phyloP scores from a whole-genome alignment of 129 eudicot species.

The Ambrosia trifida region DNA sequence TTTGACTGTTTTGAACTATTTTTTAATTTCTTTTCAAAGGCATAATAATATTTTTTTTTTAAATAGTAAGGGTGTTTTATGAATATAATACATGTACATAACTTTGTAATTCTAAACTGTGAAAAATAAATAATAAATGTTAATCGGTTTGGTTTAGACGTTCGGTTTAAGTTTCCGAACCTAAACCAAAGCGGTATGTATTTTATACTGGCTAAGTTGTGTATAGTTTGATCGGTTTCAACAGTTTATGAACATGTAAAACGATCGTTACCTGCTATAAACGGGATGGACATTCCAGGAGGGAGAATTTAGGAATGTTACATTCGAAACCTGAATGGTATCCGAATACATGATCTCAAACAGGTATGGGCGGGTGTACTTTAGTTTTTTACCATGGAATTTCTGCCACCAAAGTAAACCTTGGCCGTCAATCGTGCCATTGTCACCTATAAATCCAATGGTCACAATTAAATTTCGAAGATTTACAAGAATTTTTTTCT shows the following conservation, averaged over 20 bases:
- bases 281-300: slow-evolving; percentile 93
- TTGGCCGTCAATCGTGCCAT: slow-evolving; percentile 94
- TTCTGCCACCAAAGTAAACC: slow-evolving; percentile 91
- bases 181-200: no score
- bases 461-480: neutral
- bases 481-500: neutral
- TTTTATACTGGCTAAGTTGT: no score
- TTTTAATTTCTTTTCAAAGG: no score
- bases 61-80: no score
- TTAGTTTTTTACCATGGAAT: slow-evolving; percentile 60
- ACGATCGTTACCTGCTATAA: slow-evolving; percentile 65
- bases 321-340: slow-evolving; percentile 64
- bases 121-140: no score
- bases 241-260: neutral
- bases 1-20: no score
- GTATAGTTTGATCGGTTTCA: no score
- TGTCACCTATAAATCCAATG: slow-evolving; percentile 51
- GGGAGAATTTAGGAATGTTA: slow-evolving; percentile 78
- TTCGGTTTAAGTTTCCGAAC: no score
- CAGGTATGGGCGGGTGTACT: slow-evolving; percentile 78
- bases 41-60: no score
- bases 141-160: no score
- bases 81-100: no score
- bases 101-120: no score
- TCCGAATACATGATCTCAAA: slow-evolving; percentile 82